phyloP scores from a whole-genome alignment of 2,329 filamentous ascomycete species.

The Monosporascus sp. region DNA sequence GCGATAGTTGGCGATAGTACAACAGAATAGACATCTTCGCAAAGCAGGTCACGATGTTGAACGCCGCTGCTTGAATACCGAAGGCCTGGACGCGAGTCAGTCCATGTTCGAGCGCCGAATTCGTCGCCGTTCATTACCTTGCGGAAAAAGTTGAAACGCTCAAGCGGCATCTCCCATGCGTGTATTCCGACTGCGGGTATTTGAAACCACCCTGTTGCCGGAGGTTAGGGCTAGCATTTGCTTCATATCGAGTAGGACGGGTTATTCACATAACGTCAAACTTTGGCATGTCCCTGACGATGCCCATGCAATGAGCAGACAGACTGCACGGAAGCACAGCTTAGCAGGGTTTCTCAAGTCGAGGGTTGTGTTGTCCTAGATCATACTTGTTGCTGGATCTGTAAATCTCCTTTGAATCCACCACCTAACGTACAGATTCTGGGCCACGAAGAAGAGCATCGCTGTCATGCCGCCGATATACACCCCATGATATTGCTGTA shows the following conservation, averaged over 20 bases:
- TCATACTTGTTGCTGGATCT: background rate
- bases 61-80: background rate
- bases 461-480: background rate
- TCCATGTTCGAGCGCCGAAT: background rate
- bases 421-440: background rate
- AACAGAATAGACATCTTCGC: background rate
- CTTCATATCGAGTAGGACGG: background rate
- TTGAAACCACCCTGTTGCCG: background rate
- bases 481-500: background rate
- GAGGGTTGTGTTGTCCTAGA: background rate
- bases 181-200: background rate
- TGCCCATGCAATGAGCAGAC: background rate
- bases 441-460: background rate
- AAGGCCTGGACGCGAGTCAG: background rate
- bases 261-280: background rate
- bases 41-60: background rate
- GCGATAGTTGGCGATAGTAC: slow-evolving; percentile 1
- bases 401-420: background rate
- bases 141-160: background rate
- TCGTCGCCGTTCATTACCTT: background rate
- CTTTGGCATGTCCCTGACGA: background rate
- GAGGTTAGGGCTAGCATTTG: background rate
- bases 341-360: background rate
- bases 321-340: background rate
- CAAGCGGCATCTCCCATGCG: background rate